A percentile compares a stretch with the other conserved stretches of the same genome.
phyloP scores from a whole-genome alignment of 257 asterid species.

The Buddleja alternifolia region DNA sequence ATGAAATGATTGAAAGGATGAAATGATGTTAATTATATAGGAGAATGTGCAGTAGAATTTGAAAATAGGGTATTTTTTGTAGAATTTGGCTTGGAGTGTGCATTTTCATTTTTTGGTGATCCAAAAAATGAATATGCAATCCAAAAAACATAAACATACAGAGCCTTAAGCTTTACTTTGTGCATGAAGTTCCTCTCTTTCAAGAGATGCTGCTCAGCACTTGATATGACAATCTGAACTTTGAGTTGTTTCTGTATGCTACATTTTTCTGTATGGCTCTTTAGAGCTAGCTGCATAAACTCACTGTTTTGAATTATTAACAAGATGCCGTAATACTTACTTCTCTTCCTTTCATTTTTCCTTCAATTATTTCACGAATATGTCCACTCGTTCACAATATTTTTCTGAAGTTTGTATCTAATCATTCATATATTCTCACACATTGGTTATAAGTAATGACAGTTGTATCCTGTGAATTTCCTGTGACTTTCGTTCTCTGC shows the following conservation, averaged over 20 bases:
- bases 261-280: neutral
- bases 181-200: neutral
- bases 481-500: too few relatives aligned
- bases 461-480: too few relatives aligned
- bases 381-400: neutral
- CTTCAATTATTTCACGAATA: neutral
- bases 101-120: too few relatives aligned
- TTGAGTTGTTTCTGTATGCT: neutral
- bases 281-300: neutral
- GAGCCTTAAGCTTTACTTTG: neutral
- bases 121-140: too few relatives aligned
- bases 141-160: too few relatives aligned
- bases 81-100: too few relatives aligned
- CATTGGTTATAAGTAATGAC: neutral
- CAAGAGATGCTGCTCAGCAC: neutral
- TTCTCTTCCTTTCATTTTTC: neutral
- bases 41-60: too few relatives aligned
- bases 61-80: too few relatives aligned
- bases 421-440: too few relatives aligned
- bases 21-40: too few relatives aligned
- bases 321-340: neutral
- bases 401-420: conserved; percentile 12
- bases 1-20: too few relatives aligned
- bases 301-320: neutral
- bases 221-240: neutral